Evolutionary conservation across 208 protist species (phyloP).

Genomic region (Trypanosoma cruzi): DNA sequence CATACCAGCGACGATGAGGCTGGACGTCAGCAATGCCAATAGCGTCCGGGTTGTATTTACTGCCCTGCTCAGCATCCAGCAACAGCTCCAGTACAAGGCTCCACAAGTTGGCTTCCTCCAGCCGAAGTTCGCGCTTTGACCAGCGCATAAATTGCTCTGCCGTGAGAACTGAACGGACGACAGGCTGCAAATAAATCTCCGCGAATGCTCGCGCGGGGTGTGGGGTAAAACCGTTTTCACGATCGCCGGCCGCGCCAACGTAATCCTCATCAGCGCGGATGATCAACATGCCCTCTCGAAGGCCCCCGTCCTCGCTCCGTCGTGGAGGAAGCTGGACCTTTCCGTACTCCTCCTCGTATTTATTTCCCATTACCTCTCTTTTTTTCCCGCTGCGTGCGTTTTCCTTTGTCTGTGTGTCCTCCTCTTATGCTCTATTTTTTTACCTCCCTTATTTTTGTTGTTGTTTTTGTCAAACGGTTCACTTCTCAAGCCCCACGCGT

Average conservation of each 20-base stretch:
- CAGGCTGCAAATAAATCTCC: slow-evolving; percentile 47
- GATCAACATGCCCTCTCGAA: background rate
- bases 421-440: background rate
- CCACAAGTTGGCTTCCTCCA: slow-evolving; percentile 66
- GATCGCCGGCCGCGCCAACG: background rate
- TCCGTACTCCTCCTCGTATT: slow-evolving; percentile 42
- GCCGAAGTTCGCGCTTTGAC: slow-evolving; percentile 33
- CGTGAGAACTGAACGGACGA: slow-evolving; percentile 33
- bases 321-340: slow-evolving; percentile 44
- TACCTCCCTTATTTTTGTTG: background rate
- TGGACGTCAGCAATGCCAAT: slow-evolving; percentile 62
- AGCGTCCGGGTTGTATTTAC: slow-evolving; percentile 57
- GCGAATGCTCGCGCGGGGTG: slow-evolving; percentile 39
- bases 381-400: background rate
- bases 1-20: slow-evolving; percentile 79
- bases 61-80: slow-evolving; percentile 50
- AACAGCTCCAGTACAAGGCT: slow-evolving; percentile 53
- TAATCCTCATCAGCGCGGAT: background rate
- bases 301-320: background rate
- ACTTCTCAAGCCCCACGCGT: too few species aligned
- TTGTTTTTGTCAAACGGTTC: too few species aligned
- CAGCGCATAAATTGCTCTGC: slow-evolving; percentile 49
- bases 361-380: slow-evolving; percentile 4
- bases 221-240: slow-evolving; percentile 2
- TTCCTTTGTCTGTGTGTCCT: background rate